Evolutionary conservation across 441 rosid species (phyloP), one percentile per base, ranked within the genome.

Genomic region (Viola pubescens): DNA sequence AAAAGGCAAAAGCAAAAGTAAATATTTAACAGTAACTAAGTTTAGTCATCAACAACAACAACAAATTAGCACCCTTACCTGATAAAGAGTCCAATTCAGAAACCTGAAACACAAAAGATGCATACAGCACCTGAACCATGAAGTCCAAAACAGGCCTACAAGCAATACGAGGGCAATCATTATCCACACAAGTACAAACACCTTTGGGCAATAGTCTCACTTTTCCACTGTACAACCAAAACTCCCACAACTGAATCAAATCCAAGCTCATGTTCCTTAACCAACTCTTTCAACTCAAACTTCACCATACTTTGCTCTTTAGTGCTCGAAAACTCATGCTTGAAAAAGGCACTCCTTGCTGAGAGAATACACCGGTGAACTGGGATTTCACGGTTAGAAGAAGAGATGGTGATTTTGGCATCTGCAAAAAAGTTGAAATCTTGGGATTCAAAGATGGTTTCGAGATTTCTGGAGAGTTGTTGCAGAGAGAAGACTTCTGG

Each of bases 91-190:
- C 76, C 44, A 82, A 58, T 70, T 87, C 95, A 0, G 75, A 70
- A 54, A 87, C 68, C 70, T 71, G 73, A 70, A 87, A 87, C 61
- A 77, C 72, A 49, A 64, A 47, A 0, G 89, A 75, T 9, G 86
- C 89, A 75, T 82, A 81, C 82, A 82, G 69, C 83, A 84, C 68
- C 70, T 87, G 84, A 57, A 82, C 89, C 0, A 71, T 75, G 52
- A 78, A 87, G 69, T 68, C 69, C 48, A 87, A 74, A 39, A 83
- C 86, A 5, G 95, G 95, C 51, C 72, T 66, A 71, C 95, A 87
- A 38, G 83, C 79, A 65, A 79, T 83, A 62, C 84, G 95, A n/a
- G 63, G 67, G 60, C 95, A 87, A 9, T 49, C 69, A 37, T 69
- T 6, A 61, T 84, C 87, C 60, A 82, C 86, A 57, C 95, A 87